Conservation (phyloP, 345 rosid genomes). For the Draba incana region DNA sequence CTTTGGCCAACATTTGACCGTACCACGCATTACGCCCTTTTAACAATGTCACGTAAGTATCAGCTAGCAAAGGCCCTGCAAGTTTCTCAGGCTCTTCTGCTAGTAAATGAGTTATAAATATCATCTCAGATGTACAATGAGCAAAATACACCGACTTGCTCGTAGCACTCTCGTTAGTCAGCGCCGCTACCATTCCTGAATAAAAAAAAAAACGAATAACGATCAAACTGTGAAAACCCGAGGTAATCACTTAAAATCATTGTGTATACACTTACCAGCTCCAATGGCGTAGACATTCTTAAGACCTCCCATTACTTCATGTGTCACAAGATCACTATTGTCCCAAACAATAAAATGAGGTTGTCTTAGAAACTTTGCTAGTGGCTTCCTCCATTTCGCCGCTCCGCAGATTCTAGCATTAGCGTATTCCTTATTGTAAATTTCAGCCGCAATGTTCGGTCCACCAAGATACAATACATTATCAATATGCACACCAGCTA, state of each 20-base stretch:
- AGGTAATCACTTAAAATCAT: not conserved
- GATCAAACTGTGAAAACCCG: slow-evolving; percentile 5
- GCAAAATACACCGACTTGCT: slow-evolving; percentile 98
- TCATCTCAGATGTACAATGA: slow-evolving; percentile 97
- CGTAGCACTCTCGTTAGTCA: slow-evolving; percentile 95
- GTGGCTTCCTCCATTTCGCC: slow-evolving; percentile 88
- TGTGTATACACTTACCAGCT: slow-evolving; percentile 64
- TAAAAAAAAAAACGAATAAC: not conserved
- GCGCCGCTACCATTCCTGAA: slow-evolving; percentile 93
- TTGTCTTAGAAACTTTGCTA: slow-evolving; percentile 87
- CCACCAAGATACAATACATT: slow-evolving; percentile 95
- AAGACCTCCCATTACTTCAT: slow-evolving; percentile 99
- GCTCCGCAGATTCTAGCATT: slow-evolving; percentile 99
- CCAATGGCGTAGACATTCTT: slow-evolving; percentile 99
- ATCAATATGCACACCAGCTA: slow-evolving; percentile 82
- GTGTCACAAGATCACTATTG: slow-evolving; percentile 94
- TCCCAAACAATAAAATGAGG: slow-evolving; percentile 97
- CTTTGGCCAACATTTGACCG: slow-evolving; percentile 88
- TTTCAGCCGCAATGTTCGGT: slow-evolving; percentile 96
- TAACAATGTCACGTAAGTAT: slow-evolving; percentile 87
- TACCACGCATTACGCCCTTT: slow-evolving; percentile 99
- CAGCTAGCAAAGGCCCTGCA: slow-evolving; percentile 96
- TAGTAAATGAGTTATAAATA: slow-evolving; percentile 91
- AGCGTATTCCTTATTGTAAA: slow-evolving; percentile 91
- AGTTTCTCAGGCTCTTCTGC: slow-evolving; percentile 96